phyloP scores from a whole-genome alignment of 257 asterid species.

The Petunia secreta region DNA sequence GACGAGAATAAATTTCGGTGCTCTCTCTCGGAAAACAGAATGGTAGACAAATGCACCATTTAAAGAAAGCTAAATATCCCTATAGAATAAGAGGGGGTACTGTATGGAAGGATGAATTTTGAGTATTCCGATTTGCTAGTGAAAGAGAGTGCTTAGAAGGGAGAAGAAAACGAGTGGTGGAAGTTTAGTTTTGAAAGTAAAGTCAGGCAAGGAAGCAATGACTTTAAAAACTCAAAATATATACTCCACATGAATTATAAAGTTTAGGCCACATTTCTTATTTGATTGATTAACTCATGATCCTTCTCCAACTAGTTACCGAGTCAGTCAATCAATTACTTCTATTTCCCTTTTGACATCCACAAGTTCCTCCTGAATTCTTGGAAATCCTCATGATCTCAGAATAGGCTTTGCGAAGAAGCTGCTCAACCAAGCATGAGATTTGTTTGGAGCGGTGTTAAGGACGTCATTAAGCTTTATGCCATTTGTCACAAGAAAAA shows the following conservation, averaged over 20 bases:
- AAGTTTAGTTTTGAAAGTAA: conserved; percentile 24
- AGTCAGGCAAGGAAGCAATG: neutral
- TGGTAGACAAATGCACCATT: neutral
- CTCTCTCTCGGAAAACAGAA: neutral
- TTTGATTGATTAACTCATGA: neutral
- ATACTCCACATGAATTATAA: neutral
- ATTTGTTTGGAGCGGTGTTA: no score
- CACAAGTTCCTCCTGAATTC: conserved; percentile 38
- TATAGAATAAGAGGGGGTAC: neutral
- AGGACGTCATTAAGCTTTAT: no score
- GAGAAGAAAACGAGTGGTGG: conserved; percentile 31
- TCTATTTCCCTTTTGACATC: conserved; percentile 31
- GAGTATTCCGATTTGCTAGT: neutral
- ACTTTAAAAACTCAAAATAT: neutral
- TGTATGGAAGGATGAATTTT: neutral
- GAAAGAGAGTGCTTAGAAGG: conserved; percentile 24
- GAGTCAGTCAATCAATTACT: conserved; percentile 9
- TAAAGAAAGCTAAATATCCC: neutral
- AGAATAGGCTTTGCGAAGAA: neutral
- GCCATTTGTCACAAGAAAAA: no score
- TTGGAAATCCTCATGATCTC: conserved; percentile 25
- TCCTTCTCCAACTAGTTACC: conserved; percentile 1
- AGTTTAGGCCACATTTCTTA: neutral
- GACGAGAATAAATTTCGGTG: conserved; percentile 30
- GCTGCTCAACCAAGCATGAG: neutral